Evolutionary conservation across 2,329 filamentous ascomycete species (phyloP).

Genomic region (Golovinomyces cichoracearum): DNA sequence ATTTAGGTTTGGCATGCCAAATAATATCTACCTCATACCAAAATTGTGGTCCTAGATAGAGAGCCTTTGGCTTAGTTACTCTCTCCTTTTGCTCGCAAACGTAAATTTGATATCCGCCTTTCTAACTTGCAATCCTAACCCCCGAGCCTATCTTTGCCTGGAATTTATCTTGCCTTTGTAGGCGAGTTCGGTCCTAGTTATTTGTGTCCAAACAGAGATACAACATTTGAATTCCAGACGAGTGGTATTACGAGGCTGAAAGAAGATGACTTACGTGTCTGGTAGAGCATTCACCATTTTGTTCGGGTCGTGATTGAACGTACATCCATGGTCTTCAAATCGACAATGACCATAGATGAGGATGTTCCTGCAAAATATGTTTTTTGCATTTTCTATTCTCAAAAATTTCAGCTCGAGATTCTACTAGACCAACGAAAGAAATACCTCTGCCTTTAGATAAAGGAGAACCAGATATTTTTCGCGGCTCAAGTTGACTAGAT

Average conservation of each 20-base stretch:
- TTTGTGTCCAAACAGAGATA: not conserved
- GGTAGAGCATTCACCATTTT: conserved; percentile 25
- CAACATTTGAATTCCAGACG: not conserved
- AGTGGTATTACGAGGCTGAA: not conserved
- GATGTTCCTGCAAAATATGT: conserved; percentile 76
- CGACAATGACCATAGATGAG: conserved; percentile 82
- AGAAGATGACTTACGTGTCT: conserved; percentile 22
- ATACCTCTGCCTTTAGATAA: conserved; percentile 29
- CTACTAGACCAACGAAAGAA: conserved; percentile 11
- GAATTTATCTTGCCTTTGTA: too few species aligned
- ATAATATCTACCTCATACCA: too few species aligned
- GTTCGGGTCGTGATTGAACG: conserved; percentile 63
- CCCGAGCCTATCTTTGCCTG: too few species aligned
- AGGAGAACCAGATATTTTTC: conserved; percentile 24
- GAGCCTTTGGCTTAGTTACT: too few species aligned
- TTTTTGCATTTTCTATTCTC: conserved; percentile 41
- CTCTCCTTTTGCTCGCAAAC: too few species aligned
- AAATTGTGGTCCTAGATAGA: too few species aligned
- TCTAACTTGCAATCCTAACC: too few species aligned
- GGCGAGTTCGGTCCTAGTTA: too few species aligned
- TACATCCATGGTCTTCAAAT: conserved; percentile 69
- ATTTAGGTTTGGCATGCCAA: too few species aligned
- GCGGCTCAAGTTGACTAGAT: conserved; percentile 13
- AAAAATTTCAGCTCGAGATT: not conserved
- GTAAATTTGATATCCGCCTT: too few species aligned